phyloP scores from a whole-genome alignment of 192 early-diverging fungal species.

The Coemansia sp. region DNA sequence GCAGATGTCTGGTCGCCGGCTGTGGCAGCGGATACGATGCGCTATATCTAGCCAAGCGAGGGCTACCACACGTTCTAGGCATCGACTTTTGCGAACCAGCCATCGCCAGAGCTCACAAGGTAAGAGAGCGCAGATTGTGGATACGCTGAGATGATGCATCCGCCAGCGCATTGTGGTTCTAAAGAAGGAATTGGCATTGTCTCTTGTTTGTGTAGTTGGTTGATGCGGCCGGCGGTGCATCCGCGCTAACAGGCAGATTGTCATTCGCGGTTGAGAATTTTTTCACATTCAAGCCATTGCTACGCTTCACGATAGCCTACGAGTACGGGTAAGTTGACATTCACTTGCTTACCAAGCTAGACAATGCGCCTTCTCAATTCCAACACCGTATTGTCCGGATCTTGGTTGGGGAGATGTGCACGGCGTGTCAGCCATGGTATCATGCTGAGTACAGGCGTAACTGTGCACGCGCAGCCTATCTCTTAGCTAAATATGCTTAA shows the following conservation, averaged over 20 bases:
- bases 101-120: conserved; percentile 50
- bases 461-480: not conserved
- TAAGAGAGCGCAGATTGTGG: not conserved
- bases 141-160: not conserved
- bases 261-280: conserved; percentile 42
- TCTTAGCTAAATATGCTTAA: not conserved
- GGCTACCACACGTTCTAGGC: conserved; percentile 51
- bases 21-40: conserved; percentile 71
- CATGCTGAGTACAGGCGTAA: not conserved
- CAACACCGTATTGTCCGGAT: not conserved
- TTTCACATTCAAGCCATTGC: conserved; percentile 21
- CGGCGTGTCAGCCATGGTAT: not conserved
- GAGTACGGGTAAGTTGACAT: conserved; percentile 47
- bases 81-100: conserved; percentile 67
- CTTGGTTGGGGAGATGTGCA: not conserved
- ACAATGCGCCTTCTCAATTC: not conserved
- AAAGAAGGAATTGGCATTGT: not conserved
- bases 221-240: conserved; percentile 11
- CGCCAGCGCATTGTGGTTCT: not conserved
- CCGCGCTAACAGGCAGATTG: conserved; percentile 17
- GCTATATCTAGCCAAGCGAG: conserved; percentile 61
- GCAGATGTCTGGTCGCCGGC: conserved; percentile 44
- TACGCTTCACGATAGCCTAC: conserved; percentile 44
- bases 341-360: not conserved
- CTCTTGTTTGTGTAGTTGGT: conserved; percentile 24